Evolutionary conservation across 768 basidiomycete species (phyloP).

Genomic region (Terana coerulea): DNA sequence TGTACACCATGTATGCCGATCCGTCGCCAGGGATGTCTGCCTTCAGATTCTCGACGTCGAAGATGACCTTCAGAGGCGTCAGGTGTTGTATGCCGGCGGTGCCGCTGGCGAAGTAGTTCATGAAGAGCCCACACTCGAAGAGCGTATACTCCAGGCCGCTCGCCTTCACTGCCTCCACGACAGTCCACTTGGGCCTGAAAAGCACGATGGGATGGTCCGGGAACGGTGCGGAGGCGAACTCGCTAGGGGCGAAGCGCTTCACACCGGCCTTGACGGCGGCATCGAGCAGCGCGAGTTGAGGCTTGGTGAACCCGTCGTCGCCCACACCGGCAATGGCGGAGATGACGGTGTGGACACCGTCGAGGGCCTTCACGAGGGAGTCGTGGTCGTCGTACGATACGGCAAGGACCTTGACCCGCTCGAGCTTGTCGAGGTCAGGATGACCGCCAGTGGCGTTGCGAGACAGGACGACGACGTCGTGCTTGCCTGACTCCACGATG

Average conservation of each 20-base stretch:
- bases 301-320: not conserved
- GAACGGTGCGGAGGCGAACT: not conserved
- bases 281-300: conserved; percentile 11
- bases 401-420: not conserved
- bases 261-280: conserved; percentile 5
- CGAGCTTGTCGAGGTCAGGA: not conserved
- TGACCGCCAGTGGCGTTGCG: not conserved
- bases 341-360: conserved; percentile 12
- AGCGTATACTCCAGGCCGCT: conserved; percentile 9
- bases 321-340: conserved; percentile 2
- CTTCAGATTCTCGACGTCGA: conserved; percentile 1
- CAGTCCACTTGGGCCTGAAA: not conserved
- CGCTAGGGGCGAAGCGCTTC: conserved; percentile 12
- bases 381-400: conserved; percentile 3
- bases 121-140: conserved; percentile 7
- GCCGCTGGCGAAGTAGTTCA: conserved; percentile 8
- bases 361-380: conserved; percentile 3
- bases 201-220: not conserved
- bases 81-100: not conserved
- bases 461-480: conserved; percentile 8
- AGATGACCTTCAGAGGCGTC: not conserved
- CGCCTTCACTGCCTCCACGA: not conserved
- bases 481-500: not conserved
- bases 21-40: conserved; percentile 1
- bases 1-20: not conserved